These are phyloP conservation scores for Ordospora pajunii DNA, from an alignment of 371 early-diverging fungal genomes.

Conservation along the genomic window DNA sequence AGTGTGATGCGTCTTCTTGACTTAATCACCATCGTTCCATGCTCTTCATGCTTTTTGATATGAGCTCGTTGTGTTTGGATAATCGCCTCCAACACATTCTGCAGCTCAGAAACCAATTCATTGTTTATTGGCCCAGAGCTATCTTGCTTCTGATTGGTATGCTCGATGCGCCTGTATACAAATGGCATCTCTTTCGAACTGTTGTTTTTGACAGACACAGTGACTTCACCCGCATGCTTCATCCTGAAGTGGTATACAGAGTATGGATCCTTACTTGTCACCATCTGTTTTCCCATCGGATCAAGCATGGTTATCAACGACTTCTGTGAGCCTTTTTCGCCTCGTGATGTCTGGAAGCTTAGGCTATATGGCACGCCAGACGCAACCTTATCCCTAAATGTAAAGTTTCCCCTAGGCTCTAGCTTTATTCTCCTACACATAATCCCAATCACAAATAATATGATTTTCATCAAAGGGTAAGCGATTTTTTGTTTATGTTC, in stretches of 20 bases:
- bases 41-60: slow-evolving; percentile 22
- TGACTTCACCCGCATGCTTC: slow-evolving; percentile 1
- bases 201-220: slow-evolving; percentile 28
- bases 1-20: slow-evolving; percentile 23
- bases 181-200: slow-evolving; percentile 13
- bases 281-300: not conserved
- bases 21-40: slow-evolving; percentile 25
- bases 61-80: slow-evolving; percentile 37
- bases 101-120: slow-evolving; percentile 40
- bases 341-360: slow-evolving; percentile 23
- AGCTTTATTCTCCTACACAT: slow-evolving; percentile 31
- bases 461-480: slow-evolving; percentile 15
- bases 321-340: not conserved
- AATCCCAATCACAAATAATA: slow-evolving; percentile 12
- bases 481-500: slow-evolving; percentile 4
- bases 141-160: slow-evolving; percentile 27
- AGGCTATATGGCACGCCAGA: slow-evolving; percentile 24
- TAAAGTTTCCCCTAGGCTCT: slow-evolving; percentile 23
- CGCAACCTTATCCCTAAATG: slow-evolving; percentile 28
- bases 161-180: slow-evolving; percentile 40
- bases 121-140: slow-evolving; percentile 38
- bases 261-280: not conserved
- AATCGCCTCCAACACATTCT: slow-evolving; percentile 15
- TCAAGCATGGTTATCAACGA: not conserved
- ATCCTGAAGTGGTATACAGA: slow-evolving; percentile 12